phyloP scores from a whole-genome alignment of 805 yeast genomes.

The Yarrowia alimentaria region DNA sequence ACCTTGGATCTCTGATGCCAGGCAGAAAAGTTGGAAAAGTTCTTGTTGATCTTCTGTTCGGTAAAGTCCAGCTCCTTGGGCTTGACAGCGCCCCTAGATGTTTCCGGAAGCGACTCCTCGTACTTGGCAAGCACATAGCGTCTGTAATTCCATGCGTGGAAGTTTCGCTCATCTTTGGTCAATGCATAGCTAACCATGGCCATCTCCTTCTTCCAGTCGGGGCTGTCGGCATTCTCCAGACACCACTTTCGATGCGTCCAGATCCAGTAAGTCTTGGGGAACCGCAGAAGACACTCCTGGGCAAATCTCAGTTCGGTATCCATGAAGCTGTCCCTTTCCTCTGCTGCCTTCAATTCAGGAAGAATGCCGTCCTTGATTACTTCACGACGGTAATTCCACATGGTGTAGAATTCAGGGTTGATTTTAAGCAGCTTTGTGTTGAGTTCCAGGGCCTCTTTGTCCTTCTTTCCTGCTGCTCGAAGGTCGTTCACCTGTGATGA shows the following conservation, averaged over 20 bases:
- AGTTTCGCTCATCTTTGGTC: slow-evolving; percentile 75
- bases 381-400: slow-evolving; percentile 88
- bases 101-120: slow-evolving; percentile 35
- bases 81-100: slow-evolving; percentile 31
- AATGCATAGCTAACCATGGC: slow-evolving; percentile 66
- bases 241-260: slow-evolving; percentile 95
- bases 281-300: slow-evolving; percentile 55
- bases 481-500: slow-evolving; percentile 45
- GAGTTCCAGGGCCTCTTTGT: slow-evolving; percentile 46
- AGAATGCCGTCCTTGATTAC: slow-evolving; percentile 45
- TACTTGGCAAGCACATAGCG: slow-evolving; percentile 55
- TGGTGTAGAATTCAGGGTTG: slow-evolving; percentile 85
- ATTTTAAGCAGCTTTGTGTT: slow-evolving; percentile 58
- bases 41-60: slow-evolving; percentile 69
- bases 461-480: slow-evolving; percentile 39
- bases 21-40: slow-evolving; percentile 91
- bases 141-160: slow-evolving; percentile 95
- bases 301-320: slow-evolving; percentile 62
- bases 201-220: slow-evolving; percentile 72
- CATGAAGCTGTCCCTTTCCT: slow-evolving; percentile 41
- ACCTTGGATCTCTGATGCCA: slow-evolving; percentile 87
- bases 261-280: slow-evolving; percentile 93
- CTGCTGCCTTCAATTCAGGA: slow-evolving; percentile 7
- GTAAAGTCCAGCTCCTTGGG: slow-evolving; percentile 72
- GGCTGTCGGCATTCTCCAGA: slow-evolving; percentile 50